Percentiles rank a stretch among this genome's conserved stretches.
Evolutionary conservation across 108 stramenopile genomes (phyloP).

Genomic region (Fistulifera solaris): DNA sequence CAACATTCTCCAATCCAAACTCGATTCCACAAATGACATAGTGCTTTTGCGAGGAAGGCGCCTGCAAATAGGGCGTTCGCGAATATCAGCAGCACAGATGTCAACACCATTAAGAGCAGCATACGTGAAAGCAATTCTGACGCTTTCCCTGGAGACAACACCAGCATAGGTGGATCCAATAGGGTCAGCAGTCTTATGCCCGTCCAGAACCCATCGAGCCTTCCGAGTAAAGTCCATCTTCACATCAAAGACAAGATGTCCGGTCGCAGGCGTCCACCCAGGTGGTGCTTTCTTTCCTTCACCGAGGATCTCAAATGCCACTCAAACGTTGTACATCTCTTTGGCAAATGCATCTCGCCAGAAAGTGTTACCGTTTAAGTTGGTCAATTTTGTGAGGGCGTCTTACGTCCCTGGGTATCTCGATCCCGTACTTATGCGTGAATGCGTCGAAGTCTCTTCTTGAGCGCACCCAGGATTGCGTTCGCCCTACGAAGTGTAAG

Average conservation of each 20-base stretch:
- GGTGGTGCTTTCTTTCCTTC: conserved; percentile 10
- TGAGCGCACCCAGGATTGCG: conserved; percentile 16
- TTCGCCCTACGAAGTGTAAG: conserved; percentile 14
- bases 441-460: neutral
- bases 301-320: conserved; percentile 27
- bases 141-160: conserved; percentile 36
- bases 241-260: conserved; percentile 40
- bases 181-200: conserved; percentile 16
- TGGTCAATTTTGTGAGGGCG: conserved; percentile 27
- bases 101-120: conserved; percentile 41
- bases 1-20: conserved; percentile 35
- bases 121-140: conserved; percentile 29
- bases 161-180: conserved; percentile 19
- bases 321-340: conserved; percentile 36
- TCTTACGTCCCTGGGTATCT: conserved; percentile 23
- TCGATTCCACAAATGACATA: conserved; percentile 28
- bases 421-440: conserved; percentile 38
- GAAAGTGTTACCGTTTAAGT: conserved; percentile 26
- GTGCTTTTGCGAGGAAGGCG: conserved; percentile 17
- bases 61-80: conserved; percentile 27
- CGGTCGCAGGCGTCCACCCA: conserved; percentile 5
- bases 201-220: conserved; percentile 28
- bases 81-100: conserved; percentile 20
- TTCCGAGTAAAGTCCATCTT: conserved; percentile 37
- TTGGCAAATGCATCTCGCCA: conserved; percentile 12